These are phyloP conservation scores for Themeda triandra DNA, from an alignment of 176 grass and related monocot genomes.

Conservation along the genomic window DNA sequence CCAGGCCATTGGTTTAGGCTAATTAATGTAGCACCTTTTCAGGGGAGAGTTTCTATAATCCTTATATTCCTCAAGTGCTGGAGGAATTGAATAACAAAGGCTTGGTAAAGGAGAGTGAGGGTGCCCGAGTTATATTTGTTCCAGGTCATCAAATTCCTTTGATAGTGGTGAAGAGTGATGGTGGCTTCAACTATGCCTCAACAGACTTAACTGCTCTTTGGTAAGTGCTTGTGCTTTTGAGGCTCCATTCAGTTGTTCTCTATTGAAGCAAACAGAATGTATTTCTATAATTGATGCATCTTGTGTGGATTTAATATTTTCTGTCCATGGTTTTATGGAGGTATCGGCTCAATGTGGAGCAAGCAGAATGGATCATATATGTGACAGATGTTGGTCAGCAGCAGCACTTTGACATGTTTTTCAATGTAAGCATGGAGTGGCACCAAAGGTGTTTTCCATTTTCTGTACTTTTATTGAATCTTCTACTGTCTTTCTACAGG, in stretches of 20 bases:
- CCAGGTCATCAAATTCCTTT: constrained; percentile 82
- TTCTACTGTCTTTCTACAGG: constrained; percentile 32
- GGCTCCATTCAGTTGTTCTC: not conserved
- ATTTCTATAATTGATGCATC: not conserved
- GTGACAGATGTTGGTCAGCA: constrained; percentile 95
- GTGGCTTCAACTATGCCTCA: constrained; percentile 92
- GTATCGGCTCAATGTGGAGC: constrained; percentile 77
- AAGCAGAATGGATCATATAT: constrained; percentile 98
- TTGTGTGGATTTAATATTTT: constrained; percentile 15
- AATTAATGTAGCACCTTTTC: constrained; percentile 28
- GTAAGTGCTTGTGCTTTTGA: constrained; percentile 22
- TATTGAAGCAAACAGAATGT: not conserved
- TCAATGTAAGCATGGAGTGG: constrained; percentile 49
- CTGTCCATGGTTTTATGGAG: constrained; percentile 38
- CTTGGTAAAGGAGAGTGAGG: constrained; percentile 77
- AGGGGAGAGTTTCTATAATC: constrained; percentile 98
- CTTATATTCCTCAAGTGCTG: constrained; percentile 80
- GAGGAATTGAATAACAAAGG: constrained; percentile 55
- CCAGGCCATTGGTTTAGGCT: not conserved
- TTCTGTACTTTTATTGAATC: not conserved
- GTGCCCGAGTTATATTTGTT: constrained; percentile 73
- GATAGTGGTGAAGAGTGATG: constrained; percentile 92
- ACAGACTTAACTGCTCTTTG: constrained; percentile 79
- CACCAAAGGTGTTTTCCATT: no score
- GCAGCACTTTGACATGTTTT: constrained; percentile 97